These are phyloP conservation scores for Paraphoma sp. DNA, from an alignment of 2,329 filamentous ascomycete species.

Conservation along the genomic window DNA sequence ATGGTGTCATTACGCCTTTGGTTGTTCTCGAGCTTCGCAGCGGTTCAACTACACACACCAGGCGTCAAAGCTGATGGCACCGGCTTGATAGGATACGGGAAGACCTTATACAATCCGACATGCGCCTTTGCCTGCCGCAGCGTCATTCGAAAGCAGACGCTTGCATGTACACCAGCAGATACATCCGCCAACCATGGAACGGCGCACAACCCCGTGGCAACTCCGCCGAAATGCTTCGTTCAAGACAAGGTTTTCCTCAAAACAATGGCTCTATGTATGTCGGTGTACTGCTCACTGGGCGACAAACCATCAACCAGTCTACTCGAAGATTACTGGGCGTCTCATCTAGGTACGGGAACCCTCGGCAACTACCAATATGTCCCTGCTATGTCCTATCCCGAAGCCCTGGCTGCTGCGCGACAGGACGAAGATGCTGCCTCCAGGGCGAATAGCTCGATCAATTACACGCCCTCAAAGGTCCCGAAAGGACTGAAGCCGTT, in stretches of 20 bases:
- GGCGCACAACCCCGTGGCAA: constrained; percentile 7
- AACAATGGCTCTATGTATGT: constrained; percentile 34
- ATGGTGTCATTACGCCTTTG: not conserved
- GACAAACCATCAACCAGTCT: constrained; percentile 9
- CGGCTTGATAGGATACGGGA: constrained; percentile 22
- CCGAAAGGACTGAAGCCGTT: not conserved
- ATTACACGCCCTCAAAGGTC: not conserved
- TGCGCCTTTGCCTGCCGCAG: constrained; percentile 25
- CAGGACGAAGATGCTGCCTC: not conserved
- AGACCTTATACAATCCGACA: constrained; percentile 20
- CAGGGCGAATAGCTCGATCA: not conserved
- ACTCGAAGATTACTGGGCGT: constrained; percentile 24
- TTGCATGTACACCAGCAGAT: constrained; percentile 5
- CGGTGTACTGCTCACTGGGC: constrained; percentile 19
- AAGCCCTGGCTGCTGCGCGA: constrained; percentile 4
- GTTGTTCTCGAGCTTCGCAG: not conserved
- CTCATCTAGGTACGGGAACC: constrained; percentile 13
- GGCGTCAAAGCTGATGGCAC: constrained; percentile 3
- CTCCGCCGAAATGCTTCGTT: constrained; percentile 27
- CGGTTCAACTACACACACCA: not conserved
- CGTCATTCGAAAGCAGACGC: constrained; percentile 8
- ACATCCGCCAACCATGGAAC: constrained; percentile 6
- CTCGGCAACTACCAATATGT: constrained; percentile 10
- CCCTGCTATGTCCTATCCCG: constrained; percentile 9
- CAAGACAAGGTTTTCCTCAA: constrained; percentile 26